phyloP scores from a whole-genome alignment of 768 basidiomycete species.

The Holtermanniella nyarrowii region DNA sequence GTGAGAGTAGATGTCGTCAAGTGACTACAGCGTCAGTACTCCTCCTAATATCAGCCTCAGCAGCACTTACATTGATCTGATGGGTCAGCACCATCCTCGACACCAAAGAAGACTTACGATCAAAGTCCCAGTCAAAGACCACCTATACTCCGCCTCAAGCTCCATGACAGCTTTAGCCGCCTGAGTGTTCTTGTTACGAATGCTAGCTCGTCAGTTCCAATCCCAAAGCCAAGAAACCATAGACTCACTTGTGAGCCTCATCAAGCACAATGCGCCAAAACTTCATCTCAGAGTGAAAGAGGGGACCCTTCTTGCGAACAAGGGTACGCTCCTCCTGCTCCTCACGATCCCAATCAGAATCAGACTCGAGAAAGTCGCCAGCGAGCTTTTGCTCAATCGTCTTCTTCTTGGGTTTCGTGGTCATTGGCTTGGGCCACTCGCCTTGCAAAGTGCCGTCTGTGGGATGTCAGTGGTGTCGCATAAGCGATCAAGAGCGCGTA shows the following conservation, averaged over 20 bases:
- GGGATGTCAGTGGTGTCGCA: too few relatives aligned
- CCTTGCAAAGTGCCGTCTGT: too few relatives aligned
- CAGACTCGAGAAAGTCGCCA: constrained; percentile 40
- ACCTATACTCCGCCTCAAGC: constrained; percentile 50
- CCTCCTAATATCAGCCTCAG: too few relatives aligned
- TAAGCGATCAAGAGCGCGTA: too few relatives aligned
- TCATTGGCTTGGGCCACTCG: too few relatives aligned
- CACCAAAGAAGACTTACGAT: constrained; percentile 54
- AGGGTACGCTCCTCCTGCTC: constrained; percentile 8
- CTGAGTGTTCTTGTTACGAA: constrained; percentile 35
- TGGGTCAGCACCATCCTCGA: too few relatives aligned
- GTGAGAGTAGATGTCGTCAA: too few relatives aligned
- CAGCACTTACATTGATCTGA: too few relatives aligned
- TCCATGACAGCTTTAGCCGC: constrained; percentile 55
- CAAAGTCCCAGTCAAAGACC: constrained; percentile 60
- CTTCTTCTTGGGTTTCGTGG: constrained; percentile 41
- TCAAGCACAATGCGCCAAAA: constrained; percentile 67
- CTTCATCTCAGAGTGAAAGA: constrained; percentile 52
- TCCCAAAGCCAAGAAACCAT: constrained; percentile 39
- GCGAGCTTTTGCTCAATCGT: constrained; percentile 46
- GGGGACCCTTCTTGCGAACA: constrained; percentile 43
- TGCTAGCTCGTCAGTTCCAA: constrained; percentile 43
- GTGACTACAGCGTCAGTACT: too few relatives aligned
- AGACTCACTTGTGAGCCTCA: constrained; percentile 50
- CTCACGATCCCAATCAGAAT: constrained; percentile 19